Evolutionary conservation across 202 grass and related monocot genomes (phyloP), one percentile per base, ranked within the genome.

Genomic region (Elaeis oleifera): DNA sequence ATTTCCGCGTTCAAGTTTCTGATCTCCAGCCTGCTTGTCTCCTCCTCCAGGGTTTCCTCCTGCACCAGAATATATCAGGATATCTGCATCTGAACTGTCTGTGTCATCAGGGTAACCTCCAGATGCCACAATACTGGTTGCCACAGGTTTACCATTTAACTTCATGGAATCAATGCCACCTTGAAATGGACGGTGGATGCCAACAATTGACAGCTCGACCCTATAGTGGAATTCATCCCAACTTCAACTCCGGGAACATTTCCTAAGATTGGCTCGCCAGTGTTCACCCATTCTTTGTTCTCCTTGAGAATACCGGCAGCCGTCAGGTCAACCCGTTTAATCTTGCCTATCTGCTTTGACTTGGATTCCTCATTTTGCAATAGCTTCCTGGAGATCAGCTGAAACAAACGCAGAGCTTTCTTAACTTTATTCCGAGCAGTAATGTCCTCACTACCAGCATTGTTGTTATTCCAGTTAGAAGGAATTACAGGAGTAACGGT

Each of bases 11-110:
- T 84, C 23, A 50, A 91, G 76, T 71, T 86, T 89, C 67, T 97
- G 92, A 78, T 89, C 77, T 77, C 74, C 79, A 52, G 65, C 54
- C 39, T 52, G n/a, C 14, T 56, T 59, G 50, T 67, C 51, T n/a
- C 63, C 53, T 23, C 71, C 69, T 24, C 70, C 67, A 73, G 44
- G 68, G 32, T 86, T 80, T 51, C 84, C 92, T 49, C 92, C 87
- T 51, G 88, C 73, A 64, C 92, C 88, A 1, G 82, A 80, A 60
- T 97, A 97, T 77, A 89, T 86, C 51, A 97, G 16, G 69, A 91
- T 70, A 77, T 84, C 84, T 50, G 79, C 36, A 44, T 44, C 84
- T 44, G 79, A 72, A 64, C 18, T 69, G 6, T 69, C 68, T 51
- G 85, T 26, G 18, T 89, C 74, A 49, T 91, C 84, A n/a, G 84